Base-by-base conservation (phyloP, 441 rosid genomes). In the Syzygium malaccense region DNA sequence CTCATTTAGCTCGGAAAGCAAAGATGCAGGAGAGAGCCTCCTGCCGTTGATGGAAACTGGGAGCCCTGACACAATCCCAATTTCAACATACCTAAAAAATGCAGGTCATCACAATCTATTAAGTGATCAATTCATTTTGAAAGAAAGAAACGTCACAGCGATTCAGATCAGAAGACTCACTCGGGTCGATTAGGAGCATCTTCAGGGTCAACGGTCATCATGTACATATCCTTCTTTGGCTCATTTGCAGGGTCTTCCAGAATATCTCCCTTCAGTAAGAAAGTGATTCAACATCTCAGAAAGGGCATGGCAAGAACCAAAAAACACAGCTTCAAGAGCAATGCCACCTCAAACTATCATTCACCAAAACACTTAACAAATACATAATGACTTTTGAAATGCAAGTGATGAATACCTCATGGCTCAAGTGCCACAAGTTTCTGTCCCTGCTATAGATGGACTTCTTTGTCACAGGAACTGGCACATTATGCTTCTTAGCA, bases 381-480 rank as follows among this genome's bases (percentile, higher is more conserved):
- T 85, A 58, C 37, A 85, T 14, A 85, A 18, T 41, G 49, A 54
- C 66, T 68, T 68, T 7, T 68, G 13, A 33, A 85, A 45, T 28
- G 55, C 45, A 20, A 56, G 37, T n/a, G 33, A 79, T 9, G 60
- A 85, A 66, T 49, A 98, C 99, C 98, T 96, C 99, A 53, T 98
- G 99, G 91, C 99, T 98, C 88, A 98, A 90, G 93, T 97, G 99
- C 99, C 99, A 96, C 56, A 98, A 92, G 91, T 98, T 98, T 87
- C 98, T 93, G 93, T 98, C 99, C 14, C 99, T 92, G 91, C 99
- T 96, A 92, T 98, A 98, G 89, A 98, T 96, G 79, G 99, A 98
- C 91, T 98, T 97, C 92, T 98, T 98, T 9, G 99, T 96, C 86
- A 96, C 99, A 30, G 99, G 98, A 57, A 98, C 98, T 7, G 98